Evolutionary conservation across 2,329 filamentous ascomycete genomes (phyloP).

Genomic region (Aspergillus brasiliensis): DNA sequence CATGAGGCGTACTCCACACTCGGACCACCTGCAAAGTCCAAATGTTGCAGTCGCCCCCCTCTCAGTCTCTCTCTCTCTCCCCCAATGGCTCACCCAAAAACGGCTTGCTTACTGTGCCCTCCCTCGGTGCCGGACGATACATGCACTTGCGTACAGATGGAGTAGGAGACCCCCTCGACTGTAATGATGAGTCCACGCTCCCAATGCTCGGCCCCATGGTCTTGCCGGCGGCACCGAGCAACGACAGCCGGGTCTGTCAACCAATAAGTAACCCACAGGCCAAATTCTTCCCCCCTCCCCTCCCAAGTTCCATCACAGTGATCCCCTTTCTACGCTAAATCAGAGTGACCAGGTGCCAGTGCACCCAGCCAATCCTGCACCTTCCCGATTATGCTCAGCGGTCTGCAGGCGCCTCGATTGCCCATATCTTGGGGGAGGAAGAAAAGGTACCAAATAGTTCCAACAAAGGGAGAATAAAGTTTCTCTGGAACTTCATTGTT

Average conservation of each 20-base stretch:
- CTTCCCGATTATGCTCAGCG: constrained; percentile 18
- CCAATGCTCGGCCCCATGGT: constrained; percentile 10
- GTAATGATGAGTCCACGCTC: constrained; percentile 11
- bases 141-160: constrained; percentile 23
- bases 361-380: constrained; percentile 21
- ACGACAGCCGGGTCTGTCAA: constrained; percentile 16
- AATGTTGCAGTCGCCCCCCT: constrained; percentile 19
- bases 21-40: constrained; percentile 20
- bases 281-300: constrained; percentile 5
- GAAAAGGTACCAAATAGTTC: neutral
- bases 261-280: constrained; percentile 10
- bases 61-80: neutral
- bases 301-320: neutral
- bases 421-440: neutral
- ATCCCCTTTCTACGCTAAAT: constrained; percentile 10
- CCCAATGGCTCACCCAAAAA: constrained; percentile 10
- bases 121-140: constrained; percentile 18
- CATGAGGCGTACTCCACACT: constrained; percentile 28
- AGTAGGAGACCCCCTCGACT: constrained; percentile 19
- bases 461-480: neutral
- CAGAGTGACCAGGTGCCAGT: constrained; percentile 13
- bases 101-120: constrained; percentile 11
- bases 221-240: constrained; percentile 8
- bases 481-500: constrained; percentile 1
- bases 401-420: constrained; percentile 16